Percentiles rank a stretch among this genome's conserved stretches.
phyloP scores from a whole-genome alignment of 1,284 basidiomycete species.

The Sanguinoderma infundibulare region DNA sequence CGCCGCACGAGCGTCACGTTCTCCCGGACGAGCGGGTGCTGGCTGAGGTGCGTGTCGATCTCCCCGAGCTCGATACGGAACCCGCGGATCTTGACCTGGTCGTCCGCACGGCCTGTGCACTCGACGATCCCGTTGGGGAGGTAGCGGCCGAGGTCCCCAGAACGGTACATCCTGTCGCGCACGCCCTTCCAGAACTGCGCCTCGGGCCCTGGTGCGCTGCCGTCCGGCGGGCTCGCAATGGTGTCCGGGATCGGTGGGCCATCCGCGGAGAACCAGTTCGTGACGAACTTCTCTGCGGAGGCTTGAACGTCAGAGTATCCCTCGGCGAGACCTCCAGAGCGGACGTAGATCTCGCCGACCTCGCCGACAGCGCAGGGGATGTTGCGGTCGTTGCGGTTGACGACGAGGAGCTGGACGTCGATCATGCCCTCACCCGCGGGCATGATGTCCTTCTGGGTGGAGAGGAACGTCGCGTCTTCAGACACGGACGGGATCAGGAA shows the following conservation, averaged over 20 bases:
- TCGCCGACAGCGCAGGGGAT: constrained; percentile 95
- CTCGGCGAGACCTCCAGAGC: constrained; percentile 95
- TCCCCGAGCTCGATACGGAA: constrained; percentile 99
- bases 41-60: constrained; percentile 95
- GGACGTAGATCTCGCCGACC: constrained; percentile 98
- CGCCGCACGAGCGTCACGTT: constrained; percentile 97
- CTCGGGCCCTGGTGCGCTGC: constrained; percentile 66
- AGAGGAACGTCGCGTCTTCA: constrained; percentile 88
- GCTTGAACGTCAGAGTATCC: constrained; percentile 91
- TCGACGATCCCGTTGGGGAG: constrained; percentile 94
- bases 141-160: constrained; percentile 96
- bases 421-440: constrained; percentile 98
- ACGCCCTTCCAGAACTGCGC: constrained; percentile 94
- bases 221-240: constrained; percentile 61
- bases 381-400: constrained; percentile 91
- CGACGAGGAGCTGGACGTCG: constrained; percentile 96
- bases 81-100: constrained; percentile 99
- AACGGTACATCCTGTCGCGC: constrained; percentile 97
- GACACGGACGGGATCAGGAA: constrained; percentile 91
- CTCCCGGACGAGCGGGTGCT: constrained; percentile 93
- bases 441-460: constrained; percentile 97
- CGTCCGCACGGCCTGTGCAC: constrained; percentile 97
- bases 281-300: constrained; percentile 90
- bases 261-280: constrained; percentile 85
- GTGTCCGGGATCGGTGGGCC: constrained; percentile 67